phyloP scores from a whole-genome alignment of 148 eudicot species.

The Linanthus parryae region DNA sequence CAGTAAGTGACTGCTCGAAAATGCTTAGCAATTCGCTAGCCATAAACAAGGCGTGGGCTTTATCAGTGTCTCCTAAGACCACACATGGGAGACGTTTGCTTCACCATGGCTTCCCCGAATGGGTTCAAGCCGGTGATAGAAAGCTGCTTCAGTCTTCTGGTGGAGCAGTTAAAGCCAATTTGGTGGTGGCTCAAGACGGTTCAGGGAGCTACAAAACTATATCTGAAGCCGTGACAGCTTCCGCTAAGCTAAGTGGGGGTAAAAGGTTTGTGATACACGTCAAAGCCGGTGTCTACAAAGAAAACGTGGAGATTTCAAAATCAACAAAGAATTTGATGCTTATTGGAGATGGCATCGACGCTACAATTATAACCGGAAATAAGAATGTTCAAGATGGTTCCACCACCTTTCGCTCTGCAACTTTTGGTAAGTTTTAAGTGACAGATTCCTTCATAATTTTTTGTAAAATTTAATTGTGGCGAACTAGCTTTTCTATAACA shows the following conservation, averaged over 20 bases:
- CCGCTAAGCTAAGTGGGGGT: constrained; percentile 17
- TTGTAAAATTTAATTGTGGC: no score
- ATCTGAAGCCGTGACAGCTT: constrained; percentile 37
- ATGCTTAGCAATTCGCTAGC: constrained; percentile 46
- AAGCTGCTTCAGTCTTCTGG: constrained; percentile 28
- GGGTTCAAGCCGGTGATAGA: constrained; percentile 31
- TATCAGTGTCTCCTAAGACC: neutral
- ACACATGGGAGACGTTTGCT: constrained; percentile 23
- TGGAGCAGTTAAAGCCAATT: constrained; percentile 9
- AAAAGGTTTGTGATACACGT: constrained; percentile 45
- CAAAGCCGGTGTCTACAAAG: constrained; percentile 47
- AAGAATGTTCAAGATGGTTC: constrained; percentile 33
- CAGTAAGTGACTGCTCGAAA: constrained; percentile 28
- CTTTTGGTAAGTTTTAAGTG: constrained; percentile 20
- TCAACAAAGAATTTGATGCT: constrained; percentile 49
- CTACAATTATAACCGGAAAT: constrained; percentile 40
- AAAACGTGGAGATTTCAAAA: constrained; percentile 36
- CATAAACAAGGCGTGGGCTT: constrained; percentile 25
- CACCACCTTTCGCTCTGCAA: constrained; percentile 28
- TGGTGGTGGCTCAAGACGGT: constrained; percentile 69
- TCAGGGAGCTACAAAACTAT: constrained; percentile 42
- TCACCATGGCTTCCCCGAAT: constrained; percentile 29
- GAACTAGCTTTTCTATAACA: neutral
- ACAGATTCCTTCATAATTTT: no score
- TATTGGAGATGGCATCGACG: constrained; percentile 61